Percentiles rank a stretch among this genome's conserved stretches.
Conservation (phyloP, 2,329 filamentous ascomycete species). For the Aspergillus novofumigatus region DNA sequence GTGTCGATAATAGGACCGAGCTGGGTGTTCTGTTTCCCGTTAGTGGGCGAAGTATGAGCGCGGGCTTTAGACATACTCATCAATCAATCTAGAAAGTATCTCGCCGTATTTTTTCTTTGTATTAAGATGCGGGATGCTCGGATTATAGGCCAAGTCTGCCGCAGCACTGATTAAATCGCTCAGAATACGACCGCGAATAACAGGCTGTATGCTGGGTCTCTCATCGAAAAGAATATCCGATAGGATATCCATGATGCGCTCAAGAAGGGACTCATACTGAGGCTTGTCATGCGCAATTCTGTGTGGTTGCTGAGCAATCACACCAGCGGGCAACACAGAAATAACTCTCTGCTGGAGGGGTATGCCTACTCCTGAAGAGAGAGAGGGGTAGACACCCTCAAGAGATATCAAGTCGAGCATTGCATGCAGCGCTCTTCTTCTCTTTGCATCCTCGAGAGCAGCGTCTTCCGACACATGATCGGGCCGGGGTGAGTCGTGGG, state of each 20-base stretch:
- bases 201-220: constrained; percentile 34
- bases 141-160: constrained; percentile 38
- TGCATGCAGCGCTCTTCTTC: constrained; percentile 37
- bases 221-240: constrained; percentile 29
- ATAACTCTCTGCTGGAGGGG: constrained; percentile 42
- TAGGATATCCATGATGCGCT: constrained; percentile 25
- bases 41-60: constrained; percentile 5
- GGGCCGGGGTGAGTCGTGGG: constrained; percentile 1
- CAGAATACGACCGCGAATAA: constrained; percentile 37
- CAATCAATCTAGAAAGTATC: constrained; percentile 28
- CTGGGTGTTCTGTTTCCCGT: constrained; percentile 32
- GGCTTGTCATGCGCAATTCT: constrained; percentile 14
- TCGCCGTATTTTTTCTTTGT: constrained; percentile 17
- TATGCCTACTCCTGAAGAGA: constrained; percentile 41
- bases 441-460: constrained; percentile 39
- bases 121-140: constrained; percentile 14
- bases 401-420: constrained; percentile 42
- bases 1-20: constrained; percentile 29
- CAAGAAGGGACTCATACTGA: constrained; percentile 28
- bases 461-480: constrained; percentile 21
- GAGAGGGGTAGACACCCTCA: constrained; percentile 43
- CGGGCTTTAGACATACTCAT: constrained; percentile 25
- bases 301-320: constrained; percentile 35
- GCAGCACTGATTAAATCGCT: constrained; percentile 39
- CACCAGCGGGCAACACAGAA: constrained; percentile 40